Percentiles rank a stretch among this genome's conserved stretches.
Evolutionary conservation across 768 basidiomycete genomes (phyloP).

Genomic region (Lactarius vividus): DNA sequence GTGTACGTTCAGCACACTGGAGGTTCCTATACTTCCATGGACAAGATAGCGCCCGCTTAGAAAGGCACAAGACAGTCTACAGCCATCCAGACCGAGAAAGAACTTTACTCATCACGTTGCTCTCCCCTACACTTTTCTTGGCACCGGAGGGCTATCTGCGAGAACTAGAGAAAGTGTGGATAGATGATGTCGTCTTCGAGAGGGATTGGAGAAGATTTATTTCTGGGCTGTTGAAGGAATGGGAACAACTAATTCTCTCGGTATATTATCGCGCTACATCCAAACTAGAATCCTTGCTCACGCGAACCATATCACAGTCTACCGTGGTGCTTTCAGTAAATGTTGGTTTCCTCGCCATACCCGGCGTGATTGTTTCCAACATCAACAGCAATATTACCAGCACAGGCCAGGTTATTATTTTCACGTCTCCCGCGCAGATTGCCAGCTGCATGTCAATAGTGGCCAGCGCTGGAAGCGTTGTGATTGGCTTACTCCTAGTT

Average conservation of each 20-base stretch:
- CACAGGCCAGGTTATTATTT: not conserved
- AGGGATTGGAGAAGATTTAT: not conserved
- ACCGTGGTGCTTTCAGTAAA: constrained; percentile 37
- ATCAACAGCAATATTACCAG: not conserved
- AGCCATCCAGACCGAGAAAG: not conserved
- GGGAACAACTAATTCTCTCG: not conserved
- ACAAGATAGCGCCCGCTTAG: not conserved
- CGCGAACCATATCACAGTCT: constrained; percentile 19
- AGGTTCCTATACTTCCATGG: constrained; percentile 1
- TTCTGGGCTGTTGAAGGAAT: not conserved
- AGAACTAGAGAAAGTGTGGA: not conserved
- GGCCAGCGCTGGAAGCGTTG: constrained; percentile 46
- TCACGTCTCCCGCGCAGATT: constrained; percentile 29
- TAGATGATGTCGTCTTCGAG: not conserved
- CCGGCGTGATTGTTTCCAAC: constrained; percentile 24
- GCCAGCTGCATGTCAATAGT: constrained; percentile 49
- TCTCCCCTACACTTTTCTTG: not conserved
- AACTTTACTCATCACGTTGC: not conserved
- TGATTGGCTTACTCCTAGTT: constrained; percentile 45
- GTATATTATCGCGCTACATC: not conserved
- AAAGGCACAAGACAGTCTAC: not conserved
- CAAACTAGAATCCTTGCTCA: not conserved
- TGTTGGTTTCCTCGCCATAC: constrained; percentile 37
- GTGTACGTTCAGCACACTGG: not conserved
- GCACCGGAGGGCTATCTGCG: not conserved